Conservation (phyloP, 2,329 filamentous ascomycete species). For the Aspergillus ibericus region DNA sequence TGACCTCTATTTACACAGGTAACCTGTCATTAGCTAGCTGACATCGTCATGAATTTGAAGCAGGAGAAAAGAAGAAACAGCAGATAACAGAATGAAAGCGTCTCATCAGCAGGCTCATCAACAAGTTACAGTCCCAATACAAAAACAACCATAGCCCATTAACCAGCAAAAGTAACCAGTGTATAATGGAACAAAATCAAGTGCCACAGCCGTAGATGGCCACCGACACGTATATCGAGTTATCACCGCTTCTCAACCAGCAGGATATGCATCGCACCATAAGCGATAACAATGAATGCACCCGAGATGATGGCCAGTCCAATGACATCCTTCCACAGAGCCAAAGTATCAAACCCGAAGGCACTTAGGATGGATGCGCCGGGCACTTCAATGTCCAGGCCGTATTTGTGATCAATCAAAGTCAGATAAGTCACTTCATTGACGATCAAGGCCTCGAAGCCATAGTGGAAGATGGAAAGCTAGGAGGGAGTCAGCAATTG, state of each 20-base stretch:
- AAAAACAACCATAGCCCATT: not conserved
- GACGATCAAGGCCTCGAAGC: constrained; percentile 92
- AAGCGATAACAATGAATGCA: constrained; percentile 83
- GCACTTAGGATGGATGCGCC: constrained; percentile 90
- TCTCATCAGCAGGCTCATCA: constrained; percentile 3
- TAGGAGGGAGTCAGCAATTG: constrained; percentile 35
- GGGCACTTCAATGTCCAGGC: constrained; percentile 92
- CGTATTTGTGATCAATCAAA: constrained; percentile 90
- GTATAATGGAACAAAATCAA: constrained; percentile 4
- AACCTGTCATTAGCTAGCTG: not conserved
- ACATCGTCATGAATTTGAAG: not conserved
- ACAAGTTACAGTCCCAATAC: not conserved
- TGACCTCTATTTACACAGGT: constrained; percentile 11
- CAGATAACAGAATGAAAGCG: not conserved
- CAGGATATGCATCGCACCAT: constrained; percentile 87
- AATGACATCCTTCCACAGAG: constrained; percentile 79
- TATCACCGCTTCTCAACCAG: constrained; percentile 80
- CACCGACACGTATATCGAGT: not conserved
- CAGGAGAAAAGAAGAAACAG: not conserved
- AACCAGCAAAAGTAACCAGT: not conserved
- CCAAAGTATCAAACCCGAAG: constrained; percentile 88
- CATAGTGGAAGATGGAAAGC: constrained; percentile 97
- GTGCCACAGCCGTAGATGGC: not conserved
- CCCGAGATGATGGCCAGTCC: constrained; percentile 80
- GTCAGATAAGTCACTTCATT: constrained; percentile 92